Conservation (phyloP, 2,329 filamentous ascomycete species). For the Colletotrichum costaricense region DNA sequence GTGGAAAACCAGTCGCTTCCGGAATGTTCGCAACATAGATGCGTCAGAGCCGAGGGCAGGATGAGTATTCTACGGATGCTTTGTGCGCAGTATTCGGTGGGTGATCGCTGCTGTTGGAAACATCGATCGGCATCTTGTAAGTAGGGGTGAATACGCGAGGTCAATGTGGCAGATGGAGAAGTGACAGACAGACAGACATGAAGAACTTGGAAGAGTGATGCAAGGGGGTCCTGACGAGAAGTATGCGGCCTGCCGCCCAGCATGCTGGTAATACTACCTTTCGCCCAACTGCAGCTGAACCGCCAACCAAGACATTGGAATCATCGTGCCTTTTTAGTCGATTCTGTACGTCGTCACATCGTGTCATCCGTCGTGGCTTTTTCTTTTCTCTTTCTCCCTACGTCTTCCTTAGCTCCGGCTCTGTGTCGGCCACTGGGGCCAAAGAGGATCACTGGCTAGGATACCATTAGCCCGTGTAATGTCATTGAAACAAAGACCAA, state of each 20-base stretch:
- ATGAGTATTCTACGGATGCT: neutral
- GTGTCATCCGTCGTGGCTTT: neutral
- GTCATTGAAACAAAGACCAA: neutral
- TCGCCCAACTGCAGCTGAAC: neutral
- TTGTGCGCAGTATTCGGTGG: too few relatives aligned
- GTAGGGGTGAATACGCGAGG: neutral
- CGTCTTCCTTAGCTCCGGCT: neutral
- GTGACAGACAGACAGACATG: neutral
- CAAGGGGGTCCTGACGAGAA: neutral
- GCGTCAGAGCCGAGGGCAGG: neutral
- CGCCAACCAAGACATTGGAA: slow-evolving; percentile 24
- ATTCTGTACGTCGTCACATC: neutral
- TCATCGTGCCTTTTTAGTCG: neutral
- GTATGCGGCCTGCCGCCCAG: neutral
- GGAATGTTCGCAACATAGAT: neutral
- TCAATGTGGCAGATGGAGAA: neutral
- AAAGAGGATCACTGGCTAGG: neutral
- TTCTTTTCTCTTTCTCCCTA: neutral
- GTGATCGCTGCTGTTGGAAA: neutral
- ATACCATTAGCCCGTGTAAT: neutral
- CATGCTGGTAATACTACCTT: neutral
- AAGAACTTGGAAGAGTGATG: neutral
- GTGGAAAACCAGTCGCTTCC: neutral
- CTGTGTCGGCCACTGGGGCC: neutral
- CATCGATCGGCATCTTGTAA: neutral